Percentiles rank a stretch among this genome's conserved stretches.
These are phyloP conservation scores for Avena atlantica DNA, from an alignment of 176 grass and related monocot genomes.

Conservation along the genomic window DNA sequence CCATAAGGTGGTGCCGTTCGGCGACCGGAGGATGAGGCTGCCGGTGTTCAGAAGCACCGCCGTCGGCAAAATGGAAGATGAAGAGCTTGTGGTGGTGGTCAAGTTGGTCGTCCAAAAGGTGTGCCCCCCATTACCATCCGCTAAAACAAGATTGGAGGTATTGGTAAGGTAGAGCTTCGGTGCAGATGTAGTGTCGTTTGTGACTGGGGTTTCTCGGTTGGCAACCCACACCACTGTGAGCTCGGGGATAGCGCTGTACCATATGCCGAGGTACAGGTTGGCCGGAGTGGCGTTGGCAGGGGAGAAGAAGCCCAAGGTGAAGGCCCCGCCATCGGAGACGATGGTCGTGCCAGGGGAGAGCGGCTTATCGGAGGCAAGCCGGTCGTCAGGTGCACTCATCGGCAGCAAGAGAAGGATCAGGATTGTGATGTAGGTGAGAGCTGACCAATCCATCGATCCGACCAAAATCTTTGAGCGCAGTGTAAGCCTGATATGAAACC, in stretches of 20 bases:
- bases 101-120: background rate
- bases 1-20: background rate
- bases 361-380: background rate
- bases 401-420: background rate
- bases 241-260: background rate
- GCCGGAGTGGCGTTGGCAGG: background rate
- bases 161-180: background rate
- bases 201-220: background rate
- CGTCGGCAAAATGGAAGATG: background rate
- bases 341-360: background rate
- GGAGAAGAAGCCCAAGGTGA: conserved; percentile 13
- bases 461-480: background rate
- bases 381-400: background rate
- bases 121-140: background rate
- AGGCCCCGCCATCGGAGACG: background rate
- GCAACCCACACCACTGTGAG: conserved; percentile 4
- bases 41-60: conserved; percentile 13
- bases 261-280: conserved; percentile 14
- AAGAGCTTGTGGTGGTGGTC: background rate
- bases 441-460: background rate
- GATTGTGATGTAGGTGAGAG: background rate
- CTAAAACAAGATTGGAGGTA: conserved; percentile 18
- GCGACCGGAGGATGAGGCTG: background rate
- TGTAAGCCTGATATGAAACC: background rate
- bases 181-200: background rate